Base-by-base conservation (phyloP, 2,329 filamentous ascomycete species). In the Cadophora gregata region DNA sequence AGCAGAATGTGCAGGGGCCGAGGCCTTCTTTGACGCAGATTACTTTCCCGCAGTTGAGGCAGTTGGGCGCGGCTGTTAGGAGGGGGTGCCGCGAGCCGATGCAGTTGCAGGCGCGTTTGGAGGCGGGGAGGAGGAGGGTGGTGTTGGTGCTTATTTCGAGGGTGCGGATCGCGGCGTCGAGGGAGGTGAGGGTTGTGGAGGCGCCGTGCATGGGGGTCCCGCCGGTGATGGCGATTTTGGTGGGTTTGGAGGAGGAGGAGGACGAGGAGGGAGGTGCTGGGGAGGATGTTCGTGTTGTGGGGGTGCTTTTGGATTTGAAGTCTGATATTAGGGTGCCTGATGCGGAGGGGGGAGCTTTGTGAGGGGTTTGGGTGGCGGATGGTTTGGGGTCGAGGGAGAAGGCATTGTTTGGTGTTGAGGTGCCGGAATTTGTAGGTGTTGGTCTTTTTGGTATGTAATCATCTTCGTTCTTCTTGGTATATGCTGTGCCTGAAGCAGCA, bases 131-230 rank as follows among this genome's bases (percentile, higher is more conserved):
- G 80, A 81, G 47, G 83, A 93, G 80, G 0, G 88, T 87, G 0
- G 93, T 93, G 75, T 97, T 97, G 1, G 94, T 97, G 62, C 92
- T 91, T n/a, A 97, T 86, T 77, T 99, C 96, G 7, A 99, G 86
- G 1, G 90, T 86, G 27, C 93, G 90, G 71, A 99, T 98, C 4
- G 95, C 94, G 1, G 93, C 89, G 71, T 92, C 89, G 1, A 92
- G 80, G 73, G 91, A 89, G 19, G 87, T 87, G 21, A 96, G 82
- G 0, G 90, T 88, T 1, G 90, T 90, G 0, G 91, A 93, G 45
- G 90, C 88, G 19, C 93, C 92, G 64, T 93, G 90, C 92, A 96
- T 96, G 1, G 92, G 88, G 10, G 86, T 89, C 14, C 93, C 93
- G 50, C 93, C 93, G 0, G 91, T 83, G 64, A 96, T 89, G 70